Conservation (phyloP, 106 monocot species). For the Dendrobium officinale region DNA sequence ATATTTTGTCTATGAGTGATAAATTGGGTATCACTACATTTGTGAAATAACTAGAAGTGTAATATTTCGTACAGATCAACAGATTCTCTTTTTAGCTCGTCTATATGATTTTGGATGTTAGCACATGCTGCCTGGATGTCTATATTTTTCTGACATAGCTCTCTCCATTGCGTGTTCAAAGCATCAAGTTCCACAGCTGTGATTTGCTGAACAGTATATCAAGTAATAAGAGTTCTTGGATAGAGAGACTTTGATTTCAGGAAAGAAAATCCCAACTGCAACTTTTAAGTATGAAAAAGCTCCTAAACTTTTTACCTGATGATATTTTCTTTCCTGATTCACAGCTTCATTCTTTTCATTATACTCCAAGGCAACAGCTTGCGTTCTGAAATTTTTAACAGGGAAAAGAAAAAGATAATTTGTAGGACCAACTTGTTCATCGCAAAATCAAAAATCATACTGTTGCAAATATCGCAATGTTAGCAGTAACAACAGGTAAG, state of each 20-base stretch:
- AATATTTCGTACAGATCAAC: constrained; percentile 34
- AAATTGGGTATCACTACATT: neutral
- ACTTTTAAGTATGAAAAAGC: neutral
- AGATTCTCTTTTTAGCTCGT: constrained; percentile 58
- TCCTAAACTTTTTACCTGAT: constrained; percentile 48
- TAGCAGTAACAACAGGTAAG: too few relatives aligned
- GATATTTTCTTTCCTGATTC: constrained; percentile 89
- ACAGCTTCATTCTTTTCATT: constrained; percentile 75
- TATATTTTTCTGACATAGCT: constrained; percentile 85
- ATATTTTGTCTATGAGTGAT: neutral
- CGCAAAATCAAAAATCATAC: neutral
- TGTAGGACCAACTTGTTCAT: neutral
- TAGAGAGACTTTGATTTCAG: neutral
- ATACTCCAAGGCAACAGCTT: constrained; percentile 59
- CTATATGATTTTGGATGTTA: constrained; percentile 51
- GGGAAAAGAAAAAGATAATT: constrained; percentile 1
- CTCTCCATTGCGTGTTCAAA: constrained; percentile 68
- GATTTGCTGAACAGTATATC: constrained; percentile 58
- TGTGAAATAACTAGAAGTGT: neutral
- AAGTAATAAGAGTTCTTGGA: neutral
- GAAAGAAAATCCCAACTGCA: neutral
- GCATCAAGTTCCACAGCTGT: constrained; percentile 65
- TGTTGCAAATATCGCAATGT: too few relatives aligned
- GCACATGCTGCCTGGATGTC: constrained; percentile 75
- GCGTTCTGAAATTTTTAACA: constrained; percentile 47